phyloP scores from a whole-genome alignment of 2,329 filamentous ascomycete genomes.

The Didymella pinodella region DNA sequence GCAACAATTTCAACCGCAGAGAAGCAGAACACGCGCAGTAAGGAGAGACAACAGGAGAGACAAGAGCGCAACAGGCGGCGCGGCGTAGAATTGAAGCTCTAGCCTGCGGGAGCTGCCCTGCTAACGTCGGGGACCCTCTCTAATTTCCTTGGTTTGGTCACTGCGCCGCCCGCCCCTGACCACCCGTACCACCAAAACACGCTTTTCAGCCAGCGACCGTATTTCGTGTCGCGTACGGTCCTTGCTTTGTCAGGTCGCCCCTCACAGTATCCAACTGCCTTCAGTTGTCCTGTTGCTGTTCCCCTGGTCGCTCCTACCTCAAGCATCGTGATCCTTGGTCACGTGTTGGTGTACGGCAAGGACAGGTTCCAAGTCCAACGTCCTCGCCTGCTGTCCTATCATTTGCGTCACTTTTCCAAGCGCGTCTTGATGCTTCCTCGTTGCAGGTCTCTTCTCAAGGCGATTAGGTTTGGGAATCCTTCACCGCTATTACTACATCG shows the following conservation, averaged over 20 bases:
- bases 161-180: constrained; percentile 18
- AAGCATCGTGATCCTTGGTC: constrained; percentile 1
- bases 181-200: constrained; percentile 17
- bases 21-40: constrained; percentile 6
- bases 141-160: constrained; percentile 21
- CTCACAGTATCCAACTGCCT: background rate
- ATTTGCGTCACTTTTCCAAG: background rate
- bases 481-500: background rate
- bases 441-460: background rate
- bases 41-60: constrained; percentile 8
- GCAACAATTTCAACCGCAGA: background rate
- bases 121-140: constrained; percentile 4
- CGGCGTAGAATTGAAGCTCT: constrained; percentile 8
- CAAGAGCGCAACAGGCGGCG: constrained; percentile 7
- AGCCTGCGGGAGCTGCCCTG: constrained; percentile 15
- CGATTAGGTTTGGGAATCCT: background rate
- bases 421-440: constrained; percentile 14
- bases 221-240: constrained; percentile 1
- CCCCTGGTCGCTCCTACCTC: constrained; percentile 1
- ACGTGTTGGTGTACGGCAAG: background rate
- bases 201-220: constrained; percentile 1
- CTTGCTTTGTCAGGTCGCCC: background rate
- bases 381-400: constrained; percentile 12
- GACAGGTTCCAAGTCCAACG: constrained; percentile 8
- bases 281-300: background rate